Evolutionary conservation across 495 filamentous ascomycete genomes (phyloP), one percentile per base, ranked within the genome.

Genomic region (Venustampulla echinocandica): DNA sequence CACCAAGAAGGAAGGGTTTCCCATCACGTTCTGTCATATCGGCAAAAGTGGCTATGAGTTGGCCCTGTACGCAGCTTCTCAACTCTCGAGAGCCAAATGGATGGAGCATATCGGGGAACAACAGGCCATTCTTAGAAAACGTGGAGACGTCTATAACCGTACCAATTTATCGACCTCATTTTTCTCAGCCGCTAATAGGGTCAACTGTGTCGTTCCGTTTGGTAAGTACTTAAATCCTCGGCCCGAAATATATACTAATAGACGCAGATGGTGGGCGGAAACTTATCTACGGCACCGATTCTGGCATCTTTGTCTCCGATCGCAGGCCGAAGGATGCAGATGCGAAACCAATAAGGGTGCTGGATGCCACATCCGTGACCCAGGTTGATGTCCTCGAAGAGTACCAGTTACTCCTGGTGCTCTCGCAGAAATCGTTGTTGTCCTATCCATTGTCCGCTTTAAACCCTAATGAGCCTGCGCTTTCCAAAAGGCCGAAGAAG

Each of bases 331-430:
- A 90, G 65, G 87, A 92, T 33, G 54, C 47, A 37, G 77, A 82
- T 44, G 69, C 76, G 19, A 80, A 80, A 53, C 93, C 93, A 1
- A 82, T 77, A 51, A 77, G 84, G 20, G 87, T 95, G 14, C 79
- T 99, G 15, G 93, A 99, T 55, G 77, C 78, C 50, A 81, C 77
- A 34, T 77, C 84, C 45, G 92, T 99, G 42, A 94, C 92, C 0
- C 93, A 97, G 59, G 81, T 99, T 34, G 93, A 97, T 58, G 89
- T 94, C 10, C 73, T 99, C 20, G 93, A 99, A 60, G 89, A 96
- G 62, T 95, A 96, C 56, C 77, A 84, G 44, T 74, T 97, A 42
- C 73, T 99, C 19, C 70, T 99, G 37, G 87, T 97, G n/a, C 74
- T 99, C 21, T 81, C 88, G 10, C 90, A 94, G 63, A 94, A 93